Percentiles rank a stretch among this genome's conserved stretches.
phyloP scores from a whole-genome alignment of 2,329 filamentous ascomycete species.

The Cytospora leucostoma region DNA sequence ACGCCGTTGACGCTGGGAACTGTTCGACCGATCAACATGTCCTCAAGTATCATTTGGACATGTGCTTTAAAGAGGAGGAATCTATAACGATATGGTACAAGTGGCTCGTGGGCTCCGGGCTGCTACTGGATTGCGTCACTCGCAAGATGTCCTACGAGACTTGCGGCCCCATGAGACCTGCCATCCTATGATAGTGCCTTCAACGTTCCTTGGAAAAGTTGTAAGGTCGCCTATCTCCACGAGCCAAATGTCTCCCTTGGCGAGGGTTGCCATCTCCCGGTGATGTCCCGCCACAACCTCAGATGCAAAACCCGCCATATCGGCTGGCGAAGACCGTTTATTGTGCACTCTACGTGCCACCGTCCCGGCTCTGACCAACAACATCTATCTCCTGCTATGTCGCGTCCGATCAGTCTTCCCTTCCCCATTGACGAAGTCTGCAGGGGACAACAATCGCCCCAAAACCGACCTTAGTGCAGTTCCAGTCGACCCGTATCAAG shows the following conservation, averaged over 20 bases:
- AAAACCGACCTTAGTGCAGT: constrained; percentile 10
- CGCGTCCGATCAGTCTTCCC: neutral
- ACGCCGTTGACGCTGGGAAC: neutral
- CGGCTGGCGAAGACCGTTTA: neutral
- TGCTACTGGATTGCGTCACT: constrained; percentile 2
- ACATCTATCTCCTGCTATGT: neutral
- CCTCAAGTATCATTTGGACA: neutral
- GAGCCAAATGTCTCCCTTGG: neutral
- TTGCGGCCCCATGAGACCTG: neutral
- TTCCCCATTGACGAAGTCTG: neutral
- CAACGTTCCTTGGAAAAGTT: neutral
- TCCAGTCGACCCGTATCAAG: neutral
- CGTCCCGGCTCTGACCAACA: neutral
- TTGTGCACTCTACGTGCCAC: neutral
- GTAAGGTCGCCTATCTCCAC: neutral
- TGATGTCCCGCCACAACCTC: neutral
- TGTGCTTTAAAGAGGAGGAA: constrained; percentile 13
- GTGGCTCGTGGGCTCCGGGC: neutral
- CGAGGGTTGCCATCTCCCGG: neutral
- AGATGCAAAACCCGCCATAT: neutral
- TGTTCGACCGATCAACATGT: neutral
- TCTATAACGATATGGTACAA: neutral
- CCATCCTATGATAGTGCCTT: neutral
- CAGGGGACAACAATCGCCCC: neutral
- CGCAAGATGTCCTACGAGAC: neutral